Evolutionary conservation across 1,284 basidiomycete genomes (phyloP).

Genomic region (Apiotrichum veenhuisii): DNA sequence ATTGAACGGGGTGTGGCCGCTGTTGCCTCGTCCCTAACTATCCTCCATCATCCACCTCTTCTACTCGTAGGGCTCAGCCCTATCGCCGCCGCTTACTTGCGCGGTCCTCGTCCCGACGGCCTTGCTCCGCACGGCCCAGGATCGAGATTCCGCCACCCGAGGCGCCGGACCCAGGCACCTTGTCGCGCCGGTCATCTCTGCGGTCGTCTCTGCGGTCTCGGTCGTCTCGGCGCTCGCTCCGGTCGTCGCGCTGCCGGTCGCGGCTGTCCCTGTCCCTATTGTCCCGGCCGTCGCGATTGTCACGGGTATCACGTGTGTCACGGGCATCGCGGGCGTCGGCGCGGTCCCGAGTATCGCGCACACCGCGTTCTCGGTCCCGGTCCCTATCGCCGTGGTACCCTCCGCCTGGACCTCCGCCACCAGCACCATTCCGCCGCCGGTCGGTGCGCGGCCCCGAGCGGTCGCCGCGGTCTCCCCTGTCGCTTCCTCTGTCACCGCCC

Average conservation of each 20-base stretch:
- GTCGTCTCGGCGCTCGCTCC: not conserved
- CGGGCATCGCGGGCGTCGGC: not conserved
- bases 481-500: not conserved
- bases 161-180: not conserved
- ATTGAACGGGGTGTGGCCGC: no score
- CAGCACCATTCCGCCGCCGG: not conserved
- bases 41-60: no score
- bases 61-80: no score
- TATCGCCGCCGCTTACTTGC: conserved; percentile 14
- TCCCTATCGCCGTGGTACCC: not conserved
- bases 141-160: conserved; percentile 2
- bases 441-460: not conserved
- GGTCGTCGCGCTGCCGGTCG: not conserved
- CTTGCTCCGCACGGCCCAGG: conserved; percentile 3
- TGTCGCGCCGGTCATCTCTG: not conserved
- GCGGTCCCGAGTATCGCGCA: not conserved
- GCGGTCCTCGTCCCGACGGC: conserved; percentile 8
- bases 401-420: not conserved
- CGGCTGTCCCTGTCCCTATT: not conserved
- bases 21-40: no score
- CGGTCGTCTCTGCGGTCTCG: not conserved
- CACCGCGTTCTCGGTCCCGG: not conserved
- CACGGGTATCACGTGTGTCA: not conserved
- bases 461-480: not conserved
- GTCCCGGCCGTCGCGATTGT: not conserved